A percentile compares a stretch with the other conserved stretches of the same genome.
phyloP scores from a whole-genome alignment of 805 yeast species.

The Tetrapisispora taiwanensis region DNA sequence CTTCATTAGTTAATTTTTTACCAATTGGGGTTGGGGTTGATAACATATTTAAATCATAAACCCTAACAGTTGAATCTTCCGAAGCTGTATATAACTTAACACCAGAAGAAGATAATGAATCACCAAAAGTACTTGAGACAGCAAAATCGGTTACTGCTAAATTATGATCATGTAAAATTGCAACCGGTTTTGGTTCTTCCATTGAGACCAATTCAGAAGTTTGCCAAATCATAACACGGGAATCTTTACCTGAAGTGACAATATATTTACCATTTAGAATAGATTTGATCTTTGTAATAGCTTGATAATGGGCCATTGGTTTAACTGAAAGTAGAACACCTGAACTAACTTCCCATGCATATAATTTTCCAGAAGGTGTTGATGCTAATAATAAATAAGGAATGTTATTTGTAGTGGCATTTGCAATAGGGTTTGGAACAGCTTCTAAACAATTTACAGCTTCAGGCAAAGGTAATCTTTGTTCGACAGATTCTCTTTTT shows the following conservation, averaged over 20 bases:
- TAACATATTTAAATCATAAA: constrained; percentile 44
- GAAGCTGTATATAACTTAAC: constrained; percentile 60
- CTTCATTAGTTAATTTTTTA: constrained; percentile 21
- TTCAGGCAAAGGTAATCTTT: constrained; percentile 79
- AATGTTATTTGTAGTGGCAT: constrained; percentile 14
- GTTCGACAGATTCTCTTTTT: constrained; percentile 48
- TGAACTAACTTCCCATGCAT: constrained; percentile 75
- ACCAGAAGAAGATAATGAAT: constrained; percentile 33
- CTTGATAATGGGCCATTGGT: constrained; percentile 74
- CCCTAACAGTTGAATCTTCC: constrained; percentile 61
- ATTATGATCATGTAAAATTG: constrained; percentile 49
- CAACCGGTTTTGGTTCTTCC: constrained; percentile 44
- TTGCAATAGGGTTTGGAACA: constrained; percentile 12
- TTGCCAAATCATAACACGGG: constrained; percentile 69
- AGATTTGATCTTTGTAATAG: constrained; percentile 49
- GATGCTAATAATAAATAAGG: constrained; percentile 63
- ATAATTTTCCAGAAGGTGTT: constrained; percentile 54
- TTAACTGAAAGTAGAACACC: constrained; percentile 64
- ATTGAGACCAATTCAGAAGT: constrained; percentile 42
- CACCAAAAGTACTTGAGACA: constrained; percentile 38
- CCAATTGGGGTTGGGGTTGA: constrained; percentile 6
- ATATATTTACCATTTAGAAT: constrained; percentile 55
- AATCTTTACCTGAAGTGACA: constrained; percentile 71
- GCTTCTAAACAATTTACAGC: constrained; percentile 41
- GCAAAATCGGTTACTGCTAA: constrained; percentile 35